These are phyloP conservation scores for Trametes cinnabarina DNA, from an alignment of 768 basidiomycete genomes.

Conservation along the genomic window DNA sequence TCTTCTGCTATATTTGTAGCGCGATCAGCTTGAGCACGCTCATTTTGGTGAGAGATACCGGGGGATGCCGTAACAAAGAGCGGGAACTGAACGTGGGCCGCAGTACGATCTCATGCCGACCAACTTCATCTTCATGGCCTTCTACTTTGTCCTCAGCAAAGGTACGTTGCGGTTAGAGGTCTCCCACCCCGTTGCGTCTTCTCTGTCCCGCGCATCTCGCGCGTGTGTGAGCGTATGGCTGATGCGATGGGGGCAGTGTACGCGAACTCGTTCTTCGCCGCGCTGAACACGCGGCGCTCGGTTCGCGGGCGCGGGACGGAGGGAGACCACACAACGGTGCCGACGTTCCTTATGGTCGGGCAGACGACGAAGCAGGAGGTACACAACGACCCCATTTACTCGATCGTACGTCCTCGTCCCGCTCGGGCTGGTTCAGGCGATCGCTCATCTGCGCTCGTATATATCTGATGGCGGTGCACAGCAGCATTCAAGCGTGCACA, in stretches of 20 bases:
- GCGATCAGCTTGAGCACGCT: slow-evolving; percentile 49
- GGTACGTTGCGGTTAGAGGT: slow-evolving; percentile 36
- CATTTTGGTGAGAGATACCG: slow-evolving; percentile 45
- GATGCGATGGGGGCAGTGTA: too few relatives aligned
- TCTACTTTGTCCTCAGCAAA: slow-evolving; percentile 68
- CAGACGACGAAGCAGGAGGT: slow-evolving; percentile 24
- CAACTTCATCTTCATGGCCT: slow-evolving; percentile 59
- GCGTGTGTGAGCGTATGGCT: too few relatives aligned
- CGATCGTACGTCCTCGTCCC: slow-evolving; percentile 5
- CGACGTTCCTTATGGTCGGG: slow-evolving; percentile 31
- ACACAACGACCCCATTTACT: slow-evolving; percentile 10
- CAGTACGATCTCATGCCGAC: slow-evolving; percentile 55
- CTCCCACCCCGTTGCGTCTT: too few relatives aligned
- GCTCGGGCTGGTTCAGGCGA: too few relatives aligned
- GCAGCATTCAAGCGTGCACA: not conserved
- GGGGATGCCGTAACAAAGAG: slow-evolving; percentile 39
- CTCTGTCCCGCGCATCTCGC: too few relatives aligned
- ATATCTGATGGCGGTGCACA: too few relatives aligned
- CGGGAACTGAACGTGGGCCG: not conserved
- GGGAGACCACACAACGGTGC: slow-evolving; percentile 25
- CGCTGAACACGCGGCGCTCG: slow-evolving; percentile 62
- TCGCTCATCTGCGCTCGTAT: too few relatives aligned
- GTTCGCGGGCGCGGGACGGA: slow-evolving; percentile 58
- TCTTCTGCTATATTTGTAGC: too few relatives aligned
- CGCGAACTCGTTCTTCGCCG: slow-evolving; percentile 61